Base-by-base conservation (phyloP, 306 rosid genomes). In the Gynostemma pentaphyllum region DNA sequence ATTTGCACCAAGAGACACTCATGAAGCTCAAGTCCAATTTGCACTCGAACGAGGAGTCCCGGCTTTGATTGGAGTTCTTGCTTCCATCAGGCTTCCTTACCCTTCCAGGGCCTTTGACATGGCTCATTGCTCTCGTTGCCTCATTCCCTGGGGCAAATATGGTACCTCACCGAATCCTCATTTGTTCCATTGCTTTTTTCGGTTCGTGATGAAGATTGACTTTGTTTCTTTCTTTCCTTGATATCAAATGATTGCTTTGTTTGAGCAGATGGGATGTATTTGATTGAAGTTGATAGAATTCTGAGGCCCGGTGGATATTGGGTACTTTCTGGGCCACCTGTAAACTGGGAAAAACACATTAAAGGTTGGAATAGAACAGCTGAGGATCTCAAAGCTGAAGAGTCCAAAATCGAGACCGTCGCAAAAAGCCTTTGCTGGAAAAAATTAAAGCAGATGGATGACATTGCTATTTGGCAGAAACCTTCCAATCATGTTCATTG, bases 71-170 rank as follows among this genome's bases (percentile, higher is more conserved):
- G 99, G 99, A 51, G 80, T 92, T 67, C 72, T 92, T 61, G 99
- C 96, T 27, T 84, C 99, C 34, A 73, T 75, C 0, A 81, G 95
- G 69, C 99, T 92, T 55, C 99, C 99, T 18, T 92, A 92, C 79
- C 99, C 99, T 63, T 86, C 99, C 11, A 82, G 99, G 68, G 83
- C 95, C 19, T 92, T 92, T 41, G 99, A 92, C 82, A 78, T 92
- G 85, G 99, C 99, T 54, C 99, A 92, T 13, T 92, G 99, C 81
- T 94, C 99, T 10, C 95, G 99, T 32, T 94, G 99, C 76, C 99
- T 94, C 60, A 94, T 94, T 68, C 99, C 99, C 0, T 94, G 99
- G 99, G 87, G 84, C 70, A 75, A 76, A 15, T 16, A 69, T 18
- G 97, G 98, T 92, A 90, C 61, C n/a, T n/a, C n/a, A n/a, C n/a